Conservation (phyloP, 2,329 filamentous ascomycete genomes). For the Botryotinia narcissicola region DNA sequence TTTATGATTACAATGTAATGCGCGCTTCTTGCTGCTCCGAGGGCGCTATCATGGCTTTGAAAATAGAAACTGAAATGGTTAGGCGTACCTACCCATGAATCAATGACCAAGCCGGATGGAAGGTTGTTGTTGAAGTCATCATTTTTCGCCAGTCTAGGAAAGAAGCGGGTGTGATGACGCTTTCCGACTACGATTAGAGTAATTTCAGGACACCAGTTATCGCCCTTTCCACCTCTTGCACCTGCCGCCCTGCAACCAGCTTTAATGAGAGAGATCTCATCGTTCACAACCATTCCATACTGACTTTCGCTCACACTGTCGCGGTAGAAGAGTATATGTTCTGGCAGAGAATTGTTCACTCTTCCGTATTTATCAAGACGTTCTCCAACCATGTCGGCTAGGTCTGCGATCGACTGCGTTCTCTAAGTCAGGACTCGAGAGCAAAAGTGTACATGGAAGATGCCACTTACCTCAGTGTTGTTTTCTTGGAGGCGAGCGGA, state of each 20-base stretch:
- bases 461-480: slow-evolving; percentile 64
- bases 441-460: no score
- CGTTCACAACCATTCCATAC: slow-evolving; percentile 32
- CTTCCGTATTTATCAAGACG: slow-evolving; percentile 24
- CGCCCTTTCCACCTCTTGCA: background rate
- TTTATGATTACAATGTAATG: slow-evolving; percentile 56
- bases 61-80: slow-evolving; percentile 9
- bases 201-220: background rate
- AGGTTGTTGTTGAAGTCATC: background rate
- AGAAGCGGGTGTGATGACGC: slow-evolving; percentile 11
- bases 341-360: slow-evolving; percentile 41
- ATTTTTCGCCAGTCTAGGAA: background rate
- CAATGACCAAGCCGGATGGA: background rate
- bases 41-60: slow-evolving; percentile 1
- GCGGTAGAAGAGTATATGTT: slow-evolving; percentile 38
- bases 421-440: no score
- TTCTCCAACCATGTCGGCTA: slow-evolving; percentile 24
- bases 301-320: slow-evolving; percentile 41
- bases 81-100: background rate
- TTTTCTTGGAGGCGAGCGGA: slow-evolving; percentile 66
- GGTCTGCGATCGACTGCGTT: slow-evolving; percentile 41
- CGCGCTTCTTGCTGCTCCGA: background rate
- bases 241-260: slow-evolving; percentile 11
- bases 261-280: slow-evolving; percentile 37
- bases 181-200: slow-evolving; percentile 2